Evolutionary conservation across 2,329 filamentous ascomycete species (phyloP).

Genomic region (Podosphaera fusca): DNA sequence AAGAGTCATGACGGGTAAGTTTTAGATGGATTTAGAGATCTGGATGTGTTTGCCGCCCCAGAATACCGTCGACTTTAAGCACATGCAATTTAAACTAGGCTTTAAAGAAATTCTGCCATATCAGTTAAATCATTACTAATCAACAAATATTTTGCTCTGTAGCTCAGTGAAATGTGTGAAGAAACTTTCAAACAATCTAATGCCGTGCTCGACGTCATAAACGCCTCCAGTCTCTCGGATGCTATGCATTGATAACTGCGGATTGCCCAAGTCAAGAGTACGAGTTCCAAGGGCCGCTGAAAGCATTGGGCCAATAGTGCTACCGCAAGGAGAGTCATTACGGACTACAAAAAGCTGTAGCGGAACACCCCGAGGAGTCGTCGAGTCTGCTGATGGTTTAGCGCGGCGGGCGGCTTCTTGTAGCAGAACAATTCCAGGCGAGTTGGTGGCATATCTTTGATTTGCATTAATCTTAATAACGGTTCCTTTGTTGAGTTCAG

Average conservation of each 20-base stretch:
- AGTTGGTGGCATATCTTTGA: conserved; percentile 88
- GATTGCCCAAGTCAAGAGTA: conserved; percentile 81
- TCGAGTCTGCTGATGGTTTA: conserved; percentile 23
- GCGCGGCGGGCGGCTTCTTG: conserved; percentile 56
- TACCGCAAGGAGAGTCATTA: conserved; percentile 85
- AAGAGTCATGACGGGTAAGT: too few species aligned
- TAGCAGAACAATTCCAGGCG: conserved; percentile 76
- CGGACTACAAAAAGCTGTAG: conserved; percentile 89
- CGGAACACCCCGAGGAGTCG: conserved; percentile 45
- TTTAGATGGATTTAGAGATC: too few species aligned
- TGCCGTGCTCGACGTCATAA: conserved; percentile 63
- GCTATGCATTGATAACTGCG: conserved; percentile 55
- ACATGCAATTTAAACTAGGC: too few species aligned
- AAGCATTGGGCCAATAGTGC: conserved; percentile 94
- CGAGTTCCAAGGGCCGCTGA: conserved; percentile 66
- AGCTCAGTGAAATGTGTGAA: conserved; percentile 1
- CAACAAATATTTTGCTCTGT: conserved; percentile 1
- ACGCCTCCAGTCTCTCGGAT: conserved; percentile 82
- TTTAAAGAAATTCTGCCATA: too few species aligned
- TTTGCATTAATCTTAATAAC: conserved; percentile 98
- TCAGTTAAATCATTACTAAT: neutral
- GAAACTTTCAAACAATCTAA: conserved; percentile 41
- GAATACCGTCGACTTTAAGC: too few species aligned
- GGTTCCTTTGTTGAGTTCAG: conserved; percentile 86
- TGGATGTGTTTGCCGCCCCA: too few species aligned